phyloP scores from a whole-genome alignment of 345 rosid genomes.

The Capsella bursapastoris region DNA sequence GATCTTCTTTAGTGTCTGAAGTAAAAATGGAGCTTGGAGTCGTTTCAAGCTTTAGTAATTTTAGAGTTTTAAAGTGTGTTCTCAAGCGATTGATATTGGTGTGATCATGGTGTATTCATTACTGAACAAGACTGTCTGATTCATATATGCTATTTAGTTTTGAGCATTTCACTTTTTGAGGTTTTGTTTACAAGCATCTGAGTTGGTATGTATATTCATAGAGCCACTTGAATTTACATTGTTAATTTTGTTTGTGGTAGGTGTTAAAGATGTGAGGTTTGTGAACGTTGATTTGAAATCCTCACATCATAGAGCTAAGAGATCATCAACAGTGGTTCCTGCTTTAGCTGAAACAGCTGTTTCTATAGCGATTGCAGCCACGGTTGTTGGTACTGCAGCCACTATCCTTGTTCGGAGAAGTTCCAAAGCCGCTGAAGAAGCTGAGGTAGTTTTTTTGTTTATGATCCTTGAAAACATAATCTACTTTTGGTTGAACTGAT shows the following conservation, averaged over 20 bases:
- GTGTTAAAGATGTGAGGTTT: conserved; percentile 32
- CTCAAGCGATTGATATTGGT: no score
- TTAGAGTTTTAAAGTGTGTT: no score
- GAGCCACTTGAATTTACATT: background rate
- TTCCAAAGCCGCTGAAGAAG: conserved; percentile 58
- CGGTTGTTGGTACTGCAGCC: conserved; percentile 89
- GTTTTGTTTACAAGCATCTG: background rate
- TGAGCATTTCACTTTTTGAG: background rate
- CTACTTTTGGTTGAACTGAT: no score
- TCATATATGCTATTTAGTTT: background rate
- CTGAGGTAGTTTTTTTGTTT: conserved; percentile 51
- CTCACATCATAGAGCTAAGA: conserved; percentile 41
- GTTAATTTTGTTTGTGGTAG: conserved; percentile 6
- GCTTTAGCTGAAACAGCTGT: conserved; percentile 78
- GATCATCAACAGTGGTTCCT: conserved; percentile 36
- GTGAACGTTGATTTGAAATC: conserved; percentile 32
- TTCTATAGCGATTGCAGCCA: conserved; percentile 82
- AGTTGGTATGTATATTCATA: background rate
- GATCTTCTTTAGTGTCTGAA: background rate
- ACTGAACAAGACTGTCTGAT: background rate
- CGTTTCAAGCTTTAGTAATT: background rate
- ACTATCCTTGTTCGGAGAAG: conserved; percentile 63
- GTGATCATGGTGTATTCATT: background rate
- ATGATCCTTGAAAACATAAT: background rate
- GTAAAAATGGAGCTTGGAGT: background rate